Evolutionary conservation across 768 basidiomycete species (phyloP).

Genomic region (Hygrophorus pudorinus): DNA sequence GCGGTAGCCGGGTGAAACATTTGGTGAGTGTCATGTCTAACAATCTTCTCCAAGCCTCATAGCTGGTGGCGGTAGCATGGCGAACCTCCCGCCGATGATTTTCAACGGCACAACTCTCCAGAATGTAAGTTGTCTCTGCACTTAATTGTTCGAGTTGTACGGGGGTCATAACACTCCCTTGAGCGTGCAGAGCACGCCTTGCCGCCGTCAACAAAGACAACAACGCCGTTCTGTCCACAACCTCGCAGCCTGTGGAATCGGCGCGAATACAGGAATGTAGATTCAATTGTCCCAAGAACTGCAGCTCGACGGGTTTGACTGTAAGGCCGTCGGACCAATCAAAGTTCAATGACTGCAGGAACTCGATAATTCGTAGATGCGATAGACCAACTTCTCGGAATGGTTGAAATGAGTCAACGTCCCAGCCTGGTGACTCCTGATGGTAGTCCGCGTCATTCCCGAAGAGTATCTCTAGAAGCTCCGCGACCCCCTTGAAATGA

Average conservation of each 20-base stretch:
- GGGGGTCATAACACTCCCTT: constrained; percentile 54
- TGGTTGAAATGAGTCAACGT: constrained; percentile 41
- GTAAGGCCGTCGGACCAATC: constrained; percentile 76
- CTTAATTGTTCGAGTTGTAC: constrained; percentile 58
- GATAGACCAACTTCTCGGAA: constrained; percentile 76
- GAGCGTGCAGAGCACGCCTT: constrained; percentile 50
- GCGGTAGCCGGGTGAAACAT: constrained; percentile 75
- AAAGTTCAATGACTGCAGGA: constrained; percentile 78
- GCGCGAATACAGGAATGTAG: constrained; percentile 59
- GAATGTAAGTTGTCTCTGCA: constrained; percentile 61
- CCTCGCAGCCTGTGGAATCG: constrained; percentile 67
- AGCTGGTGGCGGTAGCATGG: constrained; percentile 57
- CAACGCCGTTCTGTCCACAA: constrained; percentile 69
- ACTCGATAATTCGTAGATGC: constrained; percentile 78
- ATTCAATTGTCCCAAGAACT: constrained; percentile 57
- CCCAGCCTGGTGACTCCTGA: constrained; percentile 23
- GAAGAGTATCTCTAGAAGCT: constrained; percentile 76
- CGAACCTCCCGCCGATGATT: constrained; percentile 80
- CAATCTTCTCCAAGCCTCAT: constrained; percentile 77
- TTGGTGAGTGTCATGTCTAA: constrained; percentile 81
- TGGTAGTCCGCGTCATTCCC: constrained; percentile 48
- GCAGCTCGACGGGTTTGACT: constrained; percentile 46
- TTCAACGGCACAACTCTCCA: constrained; percentile 79
- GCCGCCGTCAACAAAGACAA: constrained; percentile 57
- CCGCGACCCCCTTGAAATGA: constrained; percentile 60